phyloP scores from a whole-genome alignment of 768 basidiomycete species.

The Mrakia blollopis region DNA sequence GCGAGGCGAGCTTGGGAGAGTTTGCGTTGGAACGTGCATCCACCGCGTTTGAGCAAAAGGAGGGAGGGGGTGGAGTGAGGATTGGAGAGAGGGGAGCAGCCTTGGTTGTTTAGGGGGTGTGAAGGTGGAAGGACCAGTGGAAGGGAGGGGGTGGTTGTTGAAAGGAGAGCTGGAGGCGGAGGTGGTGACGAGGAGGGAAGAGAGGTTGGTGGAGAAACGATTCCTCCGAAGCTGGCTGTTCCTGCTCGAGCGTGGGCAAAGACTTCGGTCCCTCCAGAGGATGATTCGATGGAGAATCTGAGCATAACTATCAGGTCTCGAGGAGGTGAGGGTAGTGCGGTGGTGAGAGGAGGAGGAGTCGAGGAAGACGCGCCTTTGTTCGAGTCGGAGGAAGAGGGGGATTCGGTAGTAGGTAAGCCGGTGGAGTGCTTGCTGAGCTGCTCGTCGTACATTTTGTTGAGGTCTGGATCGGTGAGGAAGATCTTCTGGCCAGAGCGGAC shows the following conservation, averaged over 20 bases:
- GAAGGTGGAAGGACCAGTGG: background rate
- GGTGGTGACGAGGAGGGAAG: background rate
- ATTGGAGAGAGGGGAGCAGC: background rate
- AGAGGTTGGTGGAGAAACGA: conserved; percentile 14
- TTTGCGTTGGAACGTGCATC: conserved; percentile 85
- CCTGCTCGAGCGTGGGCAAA: background rate
- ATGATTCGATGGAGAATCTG: background rate
- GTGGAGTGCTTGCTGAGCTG: background rate
- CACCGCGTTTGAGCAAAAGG: conserved; percentile 64
- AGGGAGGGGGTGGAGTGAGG: conserved; percentile 39
- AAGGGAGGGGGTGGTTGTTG: background rate
- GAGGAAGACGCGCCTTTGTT: conserved; percentile 43
- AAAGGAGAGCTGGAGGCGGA: background rate
- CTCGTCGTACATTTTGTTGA: conserved; percentile 16
- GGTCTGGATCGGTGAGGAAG: conserved; percentile 15
- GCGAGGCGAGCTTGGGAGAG: conserved; percentile 61
- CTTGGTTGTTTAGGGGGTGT: background rate
- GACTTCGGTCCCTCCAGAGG: background rate
- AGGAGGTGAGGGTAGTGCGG: background rate
- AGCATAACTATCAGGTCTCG: conserved; percentile 1
- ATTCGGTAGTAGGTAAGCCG: background rate
- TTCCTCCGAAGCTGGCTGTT: conserved; percentile 19
- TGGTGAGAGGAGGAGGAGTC: background rate
- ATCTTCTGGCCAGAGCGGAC: conserved; percentile 76
- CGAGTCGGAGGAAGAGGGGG: conserved; percentile 73